Conservation (phyloP, 352 stramenopile species). For the Phytophthora uliginosa region DNA sequence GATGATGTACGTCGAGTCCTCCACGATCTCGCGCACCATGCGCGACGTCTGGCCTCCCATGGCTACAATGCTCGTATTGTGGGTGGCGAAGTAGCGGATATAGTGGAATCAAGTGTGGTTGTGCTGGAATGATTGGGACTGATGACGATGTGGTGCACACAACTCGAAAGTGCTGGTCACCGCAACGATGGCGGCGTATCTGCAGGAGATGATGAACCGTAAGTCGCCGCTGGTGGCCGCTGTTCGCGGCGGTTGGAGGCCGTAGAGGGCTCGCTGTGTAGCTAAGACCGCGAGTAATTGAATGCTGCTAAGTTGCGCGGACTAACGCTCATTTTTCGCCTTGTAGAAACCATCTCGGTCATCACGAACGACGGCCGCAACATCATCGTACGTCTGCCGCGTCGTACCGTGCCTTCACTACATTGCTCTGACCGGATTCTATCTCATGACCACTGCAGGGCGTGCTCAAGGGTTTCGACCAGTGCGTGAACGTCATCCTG, state of each 20-base stretch:
- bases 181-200: constrained; percentile 78
- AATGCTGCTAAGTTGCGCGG: neutral
- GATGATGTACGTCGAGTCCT: constrained; percentile 87
- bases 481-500: constrained; percentile 95
- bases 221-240: constrained; percentile 34
- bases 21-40: constrained; percentile 81
- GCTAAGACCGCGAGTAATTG: neutral
- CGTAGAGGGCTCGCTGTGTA: neutral
- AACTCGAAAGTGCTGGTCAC: neutral
- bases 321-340: constrained; percentile 8
- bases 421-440: neutral
- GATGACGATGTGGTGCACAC: constrained; percentile 20
- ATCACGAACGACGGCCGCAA: constrained; percentile 96
- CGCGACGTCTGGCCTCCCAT: constrained; percentile 87
- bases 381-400: constrained; percentile 83
- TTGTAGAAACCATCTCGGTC: constrained; percentile 89
- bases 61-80: constrained; percentile 1
- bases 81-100: neutral
- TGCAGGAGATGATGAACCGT: constrained; percentile 89
- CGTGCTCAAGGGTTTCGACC: constrained; percentile 93
- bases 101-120: constrained; percentile 5
- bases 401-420: neutral
- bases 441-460: constrained; percentile 46
- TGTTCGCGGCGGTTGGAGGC: neutral
- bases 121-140: constrained; percentile 4